These are phyloP conservation scores for Tolypocladium sp. DNA, from an alignment of 2,329 filamentous ascomycete genomes.

Conservation along the genomic window DNA sequence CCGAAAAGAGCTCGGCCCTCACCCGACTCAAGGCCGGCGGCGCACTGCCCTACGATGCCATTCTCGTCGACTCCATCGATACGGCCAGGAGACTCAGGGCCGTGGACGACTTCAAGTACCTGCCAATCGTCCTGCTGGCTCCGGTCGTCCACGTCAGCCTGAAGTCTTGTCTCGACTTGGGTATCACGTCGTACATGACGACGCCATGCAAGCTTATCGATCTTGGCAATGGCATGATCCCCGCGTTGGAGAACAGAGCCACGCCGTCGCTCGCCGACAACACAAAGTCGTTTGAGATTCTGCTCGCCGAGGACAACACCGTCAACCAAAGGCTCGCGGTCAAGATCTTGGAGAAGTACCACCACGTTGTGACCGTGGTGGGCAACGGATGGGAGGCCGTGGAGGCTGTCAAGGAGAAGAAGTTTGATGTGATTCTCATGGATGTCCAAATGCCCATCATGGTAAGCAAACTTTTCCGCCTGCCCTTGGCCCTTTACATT, in stretches of 20 bases:
- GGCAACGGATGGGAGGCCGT: constrained; percentile 92
- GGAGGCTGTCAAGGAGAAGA: constrained; percentile 81
- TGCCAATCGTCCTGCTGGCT: constrained; percentile 86
- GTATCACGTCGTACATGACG: constrained; percentile 99
- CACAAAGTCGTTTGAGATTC: constrained; percentile 88
- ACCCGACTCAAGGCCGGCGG: constrained; percentile 42
- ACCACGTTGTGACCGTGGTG: constrained; percentile 85
- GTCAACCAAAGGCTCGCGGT: constrained; percentile 95
- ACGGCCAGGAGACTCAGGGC: constrained; percentile 78
- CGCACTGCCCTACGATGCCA: constrained; percentile 78
- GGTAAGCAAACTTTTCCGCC: constrained; percentile 39
- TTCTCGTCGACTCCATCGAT: constrained; percentile 88
- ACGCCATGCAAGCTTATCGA: constrained; percentile 92
- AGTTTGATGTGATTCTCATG: constrained; percentile 97
- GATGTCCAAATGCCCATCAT: constrained; percentile 99
- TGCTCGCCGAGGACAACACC: constrained; percentile 92
- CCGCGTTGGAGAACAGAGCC: constrained; percentile 85
- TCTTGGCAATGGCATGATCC: constrained; percentile 90
- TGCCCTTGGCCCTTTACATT: background rate
- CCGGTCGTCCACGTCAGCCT: constrained; percentile 84
- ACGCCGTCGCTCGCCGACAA: constrained; percentile 88
- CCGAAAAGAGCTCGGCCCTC: constrained; percentile 56
- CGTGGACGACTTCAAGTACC: constrained; percentile 94
- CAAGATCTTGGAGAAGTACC: constrained; percentile 95
- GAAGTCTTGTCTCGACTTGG: constrained; percentile 87